Conservation (phyloP, 179 eudicot species). For the Silene noctiflora region DNA sequence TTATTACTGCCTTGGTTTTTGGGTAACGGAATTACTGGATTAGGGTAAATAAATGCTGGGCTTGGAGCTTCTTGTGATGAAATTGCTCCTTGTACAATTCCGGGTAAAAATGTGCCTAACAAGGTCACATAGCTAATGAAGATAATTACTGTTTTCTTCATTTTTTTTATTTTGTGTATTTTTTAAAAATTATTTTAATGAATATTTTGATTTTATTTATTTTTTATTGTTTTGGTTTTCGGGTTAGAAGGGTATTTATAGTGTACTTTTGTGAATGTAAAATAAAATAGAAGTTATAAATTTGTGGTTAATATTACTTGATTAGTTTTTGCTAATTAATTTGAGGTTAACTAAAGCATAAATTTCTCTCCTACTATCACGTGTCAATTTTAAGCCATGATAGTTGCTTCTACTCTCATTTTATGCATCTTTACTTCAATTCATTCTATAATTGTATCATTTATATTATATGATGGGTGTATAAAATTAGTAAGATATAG, state of each 20-base stretch:
- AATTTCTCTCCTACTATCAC: neutral
- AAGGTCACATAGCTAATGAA: slow-evolving; percentile 7
- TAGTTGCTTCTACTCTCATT: neutral
- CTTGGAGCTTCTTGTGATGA: neutral
- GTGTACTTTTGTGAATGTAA: neutral
- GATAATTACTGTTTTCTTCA: neutral
- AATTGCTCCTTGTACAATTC: neutral
- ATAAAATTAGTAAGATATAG: too few relatives aligned
- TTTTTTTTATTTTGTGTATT: slow-evolving; percentile 2
- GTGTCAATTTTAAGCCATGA: neutral
- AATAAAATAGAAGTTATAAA: neutral
- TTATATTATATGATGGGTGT: too few relatives aligned
- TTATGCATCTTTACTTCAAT: neutral
- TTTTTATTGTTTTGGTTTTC: neutral
- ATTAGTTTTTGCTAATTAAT: neutral
- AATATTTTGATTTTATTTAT: neutral
- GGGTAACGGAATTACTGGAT: slow-evolving; percentile 15
- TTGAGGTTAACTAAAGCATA: neutral
- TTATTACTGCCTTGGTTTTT: slow-evolving; percentile 12
- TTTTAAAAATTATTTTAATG: too few relatives aligned
- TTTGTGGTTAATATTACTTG: neutral
- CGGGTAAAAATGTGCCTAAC: neutral
- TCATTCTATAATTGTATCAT: too few relatives aligned
- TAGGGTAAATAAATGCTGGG: slow-evolving; percentile 19
- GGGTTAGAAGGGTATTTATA: neutral